Evolutionary conservation across 2,329 filamentous ascomycete genomes (phyloP).

Genomic region (Alternaria sp.): DNA sequence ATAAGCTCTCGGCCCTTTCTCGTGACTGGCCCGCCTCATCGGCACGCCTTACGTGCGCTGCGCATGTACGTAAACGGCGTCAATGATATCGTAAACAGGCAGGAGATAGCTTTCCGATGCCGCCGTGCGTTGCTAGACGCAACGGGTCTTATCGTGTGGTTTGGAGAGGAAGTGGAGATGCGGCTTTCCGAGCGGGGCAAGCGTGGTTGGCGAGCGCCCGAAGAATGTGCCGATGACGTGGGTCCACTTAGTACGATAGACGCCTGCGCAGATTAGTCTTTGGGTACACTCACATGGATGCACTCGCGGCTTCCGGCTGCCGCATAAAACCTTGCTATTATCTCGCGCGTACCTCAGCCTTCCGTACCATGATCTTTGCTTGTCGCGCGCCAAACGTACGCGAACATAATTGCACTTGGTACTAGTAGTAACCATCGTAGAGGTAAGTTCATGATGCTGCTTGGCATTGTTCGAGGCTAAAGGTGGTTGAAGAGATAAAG

Average conservation of each 20-base stretch:
- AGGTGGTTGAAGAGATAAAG: too few relatives aligned
- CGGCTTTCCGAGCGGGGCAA: conserved; percentile 2
- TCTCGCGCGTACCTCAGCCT: too few relatives aligned
- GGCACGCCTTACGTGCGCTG: neutral
- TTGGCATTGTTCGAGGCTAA: too few relatives aligned
- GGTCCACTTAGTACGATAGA: neutral
- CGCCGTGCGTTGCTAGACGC: neutral
- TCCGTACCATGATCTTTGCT: too few relatives aligned
- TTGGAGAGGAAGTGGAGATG: conserved; percentile 9
- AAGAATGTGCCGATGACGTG: conserved; percentile 1
- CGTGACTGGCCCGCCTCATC: conserved; percentile 3
- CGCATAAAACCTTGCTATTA: too few relatives aligned
- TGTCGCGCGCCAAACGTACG: too few relatives aligned
- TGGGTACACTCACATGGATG: neutral
- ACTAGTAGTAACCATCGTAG: too few relatives aligned
- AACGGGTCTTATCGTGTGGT: conserved; percentile 12
- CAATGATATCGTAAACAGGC: neutral
- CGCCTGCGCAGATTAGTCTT: neutral
- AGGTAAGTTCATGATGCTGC: too few relatives aligned
- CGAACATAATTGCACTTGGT: too few relatives aligned
- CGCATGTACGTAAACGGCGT: conserved; percentile 9
- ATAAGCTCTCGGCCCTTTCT: conserved; percentile 6
- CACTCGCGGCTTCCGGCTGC: too few relatives aligned
- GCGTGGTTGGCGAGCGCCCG: conserved; percentile 1
- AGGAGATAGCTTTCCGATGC: conserved; percentile 5